Evolutionary conservation across 1,139 yeast genomes (phyloP).

Genomic region (Candida smagusa): DNA sequence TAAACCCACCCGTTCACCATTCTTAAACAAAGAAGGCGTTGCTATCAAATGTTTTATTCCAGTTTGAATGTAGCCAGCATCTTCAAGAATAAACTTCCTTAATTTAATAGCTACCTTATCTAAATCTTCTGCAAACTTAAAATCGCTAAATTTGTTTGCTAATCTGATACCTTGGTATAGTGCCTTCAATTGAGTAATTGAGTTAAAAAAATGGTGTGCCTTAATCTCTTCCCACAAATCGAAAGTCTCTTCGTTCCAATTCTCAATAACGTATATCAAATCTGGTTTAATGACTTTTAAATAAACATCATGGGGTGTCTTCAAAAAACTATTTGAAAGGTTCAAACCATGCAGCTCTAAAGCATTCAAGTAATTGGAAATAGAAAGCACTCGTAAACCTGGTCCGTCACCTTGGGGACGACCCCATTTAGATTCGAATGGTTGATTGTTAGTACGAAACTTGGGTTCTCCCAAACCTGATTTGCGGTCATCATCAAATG

Average conservation of each 20-base stretch:
- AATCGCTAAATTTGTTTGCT: constrained; percentile 31
- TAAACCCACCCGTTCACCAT: constrained; percentile 58
- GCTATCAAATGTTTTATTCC: constrained; percentile 60
- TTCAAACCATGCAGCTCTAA: constrained; percentile 29
- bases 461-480: constrained; percentile 88
- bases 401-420: constrained; percentile 97
- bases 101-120: constrained; percentile 28
- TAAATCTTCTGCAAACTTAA: constrained; percentile 25
- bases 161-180: constrained; percentile 54
- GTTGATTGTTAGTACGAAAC: constrained; percentile 60
- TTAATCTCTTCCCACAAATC: constrained; percentile 93
- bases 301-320: constrained; percentile 37
- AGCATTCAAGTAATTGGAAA: constrained; percentile 52
- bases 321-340: constrained; percentile 22
- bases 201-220: constrained; percentile 75
- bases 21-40: constrained; percentile 50
- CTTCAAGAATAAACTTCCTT: constrained; percentile 33
- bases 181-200: constrained; percentile 70
- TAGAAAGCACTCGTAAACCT: constrained; percentile 69
- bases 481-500: constrained; percentile 38
- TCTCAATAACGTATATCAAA: constrained; percentile 56
- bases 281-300: constrained; percentile 63
- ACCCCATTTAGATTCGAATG: constrained; percentile 76
- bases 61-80: constrained; percentile 44
- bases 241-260: constrained; percentile 68